Evolutionary conservation across 257 asterid genomes (phyloP).

Genomic region (Linaria vulgaris): DNA sequence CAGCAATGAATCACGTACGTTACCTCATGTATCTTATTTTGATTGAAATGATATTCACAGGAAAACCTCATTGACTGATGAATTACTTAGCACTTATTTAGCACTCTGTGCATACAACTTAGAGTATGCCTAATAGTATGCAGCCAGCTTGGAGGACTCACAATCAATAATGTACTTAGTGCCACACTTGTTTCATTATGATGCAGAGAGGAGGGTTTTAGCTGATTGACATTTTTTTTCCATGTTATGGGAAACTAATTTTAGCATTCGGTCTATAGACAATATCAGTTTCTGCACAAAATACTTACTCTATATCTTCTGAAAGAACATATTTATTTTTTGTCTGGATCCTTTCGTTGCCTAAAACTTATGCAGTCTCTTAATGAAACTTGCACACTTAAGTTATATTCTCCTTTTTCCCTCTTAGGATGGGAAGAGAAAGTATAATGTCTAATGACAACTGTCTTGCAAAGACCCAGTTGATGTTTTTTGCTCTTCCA

Average conservation of each 20-base stretch:
- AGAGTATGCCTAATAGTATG: background rate
- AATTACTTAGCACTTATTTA: background rate
- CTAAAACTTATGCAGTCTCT: no score
- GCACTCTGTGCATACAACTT: slow-evolving; percentile 12
- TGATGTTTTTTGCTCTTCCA: no score
- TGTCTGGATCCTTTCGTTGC: no score
- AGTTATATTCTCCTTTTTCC: no score
- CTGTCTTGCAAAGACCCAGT: no score
- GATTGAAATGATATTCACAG: slow-evolving; percentile 9
- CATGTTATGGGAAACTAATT: background rate
- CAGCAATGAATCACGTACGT: slow-evolving; percentile 95
- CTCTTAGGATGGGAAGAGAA: no score
- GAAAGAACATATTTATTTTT: no score
- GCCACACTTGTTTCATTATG: background rate
- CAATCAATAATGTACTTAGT: slow-evolving; percentile 5
- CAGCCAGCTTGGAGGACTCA: background rate
- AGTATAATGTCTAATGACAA: no score
- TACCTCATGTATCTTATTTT: slow-evolving; percentile 14
- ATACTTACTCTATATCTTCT: no score
- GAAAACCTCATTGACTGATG: background rate
- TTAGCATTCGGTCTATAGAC: no score
- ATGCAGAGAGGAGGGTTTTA: background rate
- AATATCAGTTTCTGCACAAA: no score
- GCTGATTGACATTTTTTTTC: background rate
- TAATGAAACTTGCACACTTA: no score